Evolutionary conservation across 306 rosid species (phyloP).

Genomic region (Hippophae gyantsensis): DNA sequence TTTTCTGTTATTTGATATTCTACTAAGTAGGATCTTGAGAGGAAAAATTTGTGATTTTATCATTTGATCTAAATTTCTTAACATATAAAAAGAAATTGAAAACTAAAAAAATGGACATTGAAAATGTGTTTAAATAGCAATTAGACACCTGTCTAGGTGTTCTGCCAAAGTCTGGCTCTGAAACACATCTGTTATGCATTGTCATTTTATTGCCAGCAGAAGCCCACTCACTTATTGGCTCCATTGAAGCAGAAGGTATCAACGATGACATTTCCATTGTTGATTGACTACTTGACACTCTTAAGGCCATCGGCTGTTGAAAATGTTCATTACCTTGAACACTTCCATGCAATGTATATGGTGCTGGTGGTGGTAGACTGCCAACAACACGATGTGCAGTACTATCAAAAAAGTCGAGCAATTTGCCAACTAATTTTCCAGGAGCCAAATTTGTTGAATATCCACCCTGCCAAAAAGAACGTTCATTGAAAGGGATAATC

Average conservation of each 20-base stretch:
- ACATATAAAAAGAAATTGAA: no score
- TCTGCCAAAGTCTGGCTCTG: no score
- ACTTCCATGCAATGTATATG: slow-evolving; percentile 45
- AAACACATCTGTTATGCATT: slow-evolving; percentile 71
- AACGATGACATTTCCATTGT: slow-evolving; percentile 79
- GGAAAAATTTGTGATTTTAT: no score
- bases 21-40: no score
- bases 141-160: no score
- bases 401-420: slow-evolving; percentile 75
- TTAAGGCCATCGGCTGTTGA: slow-evolving; percentile 36
- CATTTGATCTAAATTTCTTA: no score
- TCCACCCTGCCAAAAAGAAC: slow-evolving; percentile 56
- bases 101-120: no score
- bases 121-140: no score
- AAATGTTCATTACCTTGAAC: slow-evolving; percentile 43
- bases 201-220: slow-evolving; percentile 44
- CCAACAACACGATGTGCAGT: slow-evolving; percentile 95
- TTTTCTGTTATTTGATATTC: no score
- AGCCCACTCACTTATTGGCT: slow-evolving; percentile 68
- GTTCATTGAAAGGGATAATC: slow-evolving; percentile 14
- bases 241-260: slow-evolving; percentile 79
- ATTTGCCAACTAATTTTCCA: slow-evolving; percentile 64
- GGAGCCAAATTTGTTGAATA: slow-evolving; percentile 72
- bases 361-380: slow-evolving; percentile 78
- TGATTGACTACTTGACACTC: slow-evolving; percentile 80